Conservation (phyloP, 768 basidiomycete species). For the Exsudoporus frostii region DNA sequence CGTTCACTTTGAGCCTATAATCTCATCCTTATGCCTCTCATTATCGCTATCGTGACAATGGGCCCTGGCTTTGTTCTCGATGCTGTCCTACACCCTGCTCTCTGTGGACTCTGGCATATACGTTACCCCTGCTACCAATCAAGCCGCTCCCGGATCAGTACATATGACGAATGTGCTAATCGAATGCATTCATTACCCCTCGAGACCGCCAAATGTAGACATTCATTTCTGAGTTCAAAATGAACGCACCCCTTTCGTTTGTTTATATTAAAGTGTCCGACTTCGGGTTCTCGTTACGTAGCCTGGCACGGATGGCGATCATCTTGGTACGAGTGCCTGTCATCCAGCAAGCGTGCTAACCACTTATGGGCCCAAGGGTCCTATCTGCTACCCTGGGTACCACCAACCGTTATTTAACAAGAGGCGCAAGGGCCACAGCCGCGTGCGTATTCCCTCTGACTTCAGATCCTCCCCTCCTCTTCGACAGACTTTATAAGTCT, state of each 20-base stretch:
- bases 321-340: background rate
- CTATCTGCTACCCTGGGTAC: conserved; percentile 11
- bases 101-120: conserved; percentile 20
- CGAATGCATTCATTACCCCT: background rate
- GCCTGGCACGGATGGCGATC: conserved; percentile 4
- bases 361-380: conserved; percentile 15
- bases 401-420: conserved; percentile 18
- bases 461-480: background rate
- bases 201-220: conserved; percentile 7
- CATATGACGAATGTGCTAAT: conserved; percentile 15
- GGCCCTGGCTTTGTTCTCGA: conserved; percentile 23
- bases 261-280: background rate
- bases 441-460: conserved; percentile 6
- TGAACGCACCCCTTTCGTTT: background rate
- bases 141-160: conserved; percentile 5
- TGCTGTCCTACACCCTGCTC: conserved; percentile 18
- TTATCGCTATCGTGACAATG: conserved; percentile 29
- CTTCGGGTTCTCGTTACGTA: conserved; percentile 10
- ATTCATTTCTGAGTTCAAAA: background rate
- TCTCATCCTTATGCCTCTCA: conserved; percentile 30
- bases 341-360: conserved; percentile 3
- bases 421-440: background rate
- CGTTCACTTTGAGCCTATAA: conserved; percentile 31
- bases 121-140: conserved; percentile 20
- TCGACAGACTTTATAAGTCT: conserved; percentile 3